Evolutionary conservation across 441 rosid species (phyloP).

Genomic region (Populus tomentosa): DNA sequence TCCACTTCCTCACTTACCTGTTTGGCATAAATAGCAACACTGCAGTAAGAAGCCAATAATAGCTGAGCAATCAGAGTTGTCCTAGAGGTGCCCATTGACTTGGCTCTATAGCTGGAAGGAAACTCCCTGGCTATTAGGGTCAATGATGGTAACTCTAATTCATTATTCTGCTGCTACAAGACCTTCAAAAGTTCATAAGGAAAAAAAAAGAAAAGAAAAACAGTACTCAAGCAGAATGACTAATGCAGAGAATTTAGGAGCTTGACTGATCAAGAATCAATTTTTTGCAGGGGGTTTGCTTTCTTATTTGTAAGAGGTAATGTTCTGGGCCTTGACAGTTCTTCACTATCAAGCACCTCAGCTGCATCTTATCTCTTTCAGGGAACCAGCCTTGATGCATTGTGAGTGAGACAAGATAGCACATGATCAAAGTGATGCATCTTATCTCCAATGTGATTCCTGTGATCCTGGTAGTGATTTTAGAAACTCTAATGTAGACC

Average conservation of each 20-base stretch:
- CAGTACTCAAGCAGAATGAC: neutral
- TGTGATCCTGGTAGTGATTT: neutral
- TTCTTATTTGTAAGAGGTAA: neutral
- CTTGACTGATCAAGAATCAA: neutral
- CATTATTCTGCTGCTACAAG: neutral
- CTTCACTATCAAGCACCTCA: neutral
- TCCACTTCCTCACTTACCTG: conserved; percentile 99
- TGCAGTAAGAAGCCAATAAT: neutral
- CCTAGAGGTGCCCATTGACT: neutral
- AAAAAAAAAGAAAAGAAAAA: neutral
- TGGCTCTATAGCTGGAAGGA: too few species aligned
- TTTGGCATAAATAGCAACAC: conserved; percentile 19
- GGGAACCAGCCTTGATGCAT: neutral
- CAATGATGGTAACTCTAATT: neutral
- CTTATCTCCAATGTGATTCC: neutral
- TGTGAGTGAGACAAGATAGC: neutral
- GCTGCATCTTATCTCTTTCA: neutral
- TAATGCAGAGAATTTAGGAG: neutral
- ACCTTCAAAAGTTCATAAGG: neutral
- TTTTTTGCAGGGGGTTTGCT: neutral
- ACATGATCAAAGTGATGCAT: neutral
- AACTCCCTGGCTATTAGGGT: neutral
- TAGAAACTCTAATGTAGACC: neutral
- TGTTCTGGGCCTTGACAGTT: neutral
- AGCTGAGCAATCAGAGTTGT: neutral